phyloP scores from a whole-genome alignment of 1,284 basidiomycete genomes.

The Bjerkandera adusta region DNA sequence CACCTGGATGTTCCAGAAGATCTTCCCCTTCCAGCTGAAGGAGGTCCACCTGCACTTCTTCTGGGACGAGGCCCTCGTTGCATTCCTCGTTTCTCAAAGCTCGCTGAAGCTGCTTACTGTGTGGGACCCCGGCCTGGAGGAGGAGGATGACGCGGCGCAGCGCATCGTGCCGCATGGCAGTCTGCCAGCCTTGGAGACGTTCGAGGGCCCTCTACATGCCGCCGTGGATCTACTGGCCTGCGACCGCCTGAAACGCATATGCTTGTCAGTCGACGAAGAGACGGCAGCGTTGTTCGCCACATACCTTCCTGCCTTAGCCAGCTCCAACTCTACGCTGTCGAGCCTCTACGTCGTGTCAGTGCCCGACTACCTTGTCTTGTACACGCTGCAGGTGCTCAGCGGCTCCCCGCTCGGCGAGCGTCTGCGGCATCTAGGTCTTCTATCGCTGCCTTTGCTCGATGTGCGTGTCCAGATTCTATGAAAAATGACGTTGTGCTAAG shows the following conservation, averaged over 20 bases:
- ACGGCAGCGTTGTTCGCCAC: constrained; percentile 19
- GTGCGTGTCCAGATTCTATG: constrained; percentile 28
- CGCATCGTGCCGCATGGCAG: constrained; percentile 10
- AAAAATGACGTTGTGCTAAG: not conserved
- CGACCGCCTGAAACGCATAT: constrained; percentile 31
- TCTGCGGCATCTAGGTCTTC: constrained; percentile 29
- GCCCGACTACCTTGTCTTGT: constrained; percentile 22
- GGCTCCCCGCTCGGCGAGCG: constrained; percentile 21
- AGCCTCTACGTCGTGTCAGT: constrained; percentile 26
- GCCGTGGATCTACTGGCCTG: constrained; percentile 25
- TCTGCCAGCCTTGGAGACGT: constrained; percentile 24
- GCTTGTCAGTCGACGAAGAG: constrained; percentile 25
- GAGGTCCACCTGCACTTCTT: constrained; percentile 24
- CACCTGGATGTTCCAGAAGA: constrained; percentile 27
- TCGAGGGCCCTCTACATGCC: constrained; percentile 28
- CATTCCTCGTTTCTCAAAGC: constrained; percentile 29
- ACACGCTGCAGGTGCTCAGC: constrained; percentile 23
- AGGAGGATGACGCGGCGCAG: constrained; percentile 18
- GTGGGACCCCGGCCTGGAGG: constrained; percentile 17
- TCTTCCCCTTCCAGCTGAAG: constrained; percentile 27
- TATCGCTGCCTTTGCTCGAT: constrained; percentile 24
- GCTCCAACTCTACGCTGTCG: constrained; percentile 21
- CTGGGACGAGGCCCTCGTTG: constrained; percentile 29
- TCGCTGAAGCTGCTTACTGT: constrained; percentile 20
- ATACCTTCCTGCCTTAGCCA: constrained; percentile 23